Evolutionary conservation across 2,329 filamentous ascomycete species (phyloP).

Genomic region (Colletotrichum musae): DNA sequence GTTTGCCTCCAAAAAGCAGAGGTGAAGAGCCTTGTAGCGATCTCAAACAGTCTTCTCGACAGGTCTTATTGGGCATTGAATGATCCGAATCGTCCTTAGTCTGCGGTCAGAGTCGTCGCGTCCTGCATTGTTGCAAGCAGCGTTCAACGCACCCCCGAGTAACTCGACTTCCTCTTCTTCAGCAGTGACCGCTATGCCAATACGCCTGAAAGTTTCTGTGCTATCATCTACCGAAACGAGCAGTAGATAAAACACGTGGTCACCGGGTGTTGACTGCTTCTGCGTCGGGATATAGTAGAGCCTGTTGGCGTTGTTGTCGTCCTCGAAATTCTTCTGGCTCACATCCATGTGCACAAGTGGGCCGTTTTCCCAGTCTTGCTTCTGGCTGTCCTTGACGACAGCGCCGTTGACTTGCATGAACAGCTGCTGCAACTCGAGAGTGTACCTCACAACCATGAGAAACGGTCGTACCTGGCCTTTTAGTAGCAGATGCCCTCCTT

Average conservation of each 20-base stretch:
- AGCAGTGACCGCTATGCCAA: constrained; percentile 5
- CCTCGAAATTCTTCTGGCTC: not conserved
- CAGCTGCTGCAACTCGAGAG: not conserved
- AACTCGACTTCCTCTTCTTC: constrained; percentile 11
- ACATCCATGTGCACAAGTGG: constrained; percentile 2
- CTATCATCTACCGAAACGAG: not conserved
- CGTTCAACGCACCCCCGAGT: not conserved
- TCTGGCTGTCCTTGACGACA: not conserved
- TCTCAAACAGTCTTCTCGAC: not conserved
- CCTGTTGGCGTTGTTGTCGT: not conserved
- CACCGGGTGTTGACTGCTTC: not conserved
- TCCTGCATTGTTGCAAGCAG: not conserved
- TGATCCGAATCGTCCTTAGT: not conserved
- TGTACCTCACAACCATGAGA: not conserved
- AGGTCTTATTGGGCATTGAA: not conserved
- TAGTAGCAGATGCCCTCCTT: constrained; percentile 13
- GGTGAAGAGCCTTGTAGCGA: not conserved
- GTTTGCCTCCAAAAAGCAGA: too few species aligned
- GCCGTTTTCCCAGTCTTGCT: not conserved
- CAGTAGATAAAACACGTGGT: not conserved
- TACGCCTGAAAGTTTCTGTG: not conserved
- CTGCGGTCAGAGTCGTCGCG: not conserved
- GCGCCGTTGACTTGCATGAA: not conserved
- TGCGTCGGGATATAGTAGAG: constrained; percentile 13
- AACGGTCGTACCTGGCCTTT: not conserved